Conservation (phyloP, 768 basidiomycete genomes). For the Hericium coralloides region DNA sequence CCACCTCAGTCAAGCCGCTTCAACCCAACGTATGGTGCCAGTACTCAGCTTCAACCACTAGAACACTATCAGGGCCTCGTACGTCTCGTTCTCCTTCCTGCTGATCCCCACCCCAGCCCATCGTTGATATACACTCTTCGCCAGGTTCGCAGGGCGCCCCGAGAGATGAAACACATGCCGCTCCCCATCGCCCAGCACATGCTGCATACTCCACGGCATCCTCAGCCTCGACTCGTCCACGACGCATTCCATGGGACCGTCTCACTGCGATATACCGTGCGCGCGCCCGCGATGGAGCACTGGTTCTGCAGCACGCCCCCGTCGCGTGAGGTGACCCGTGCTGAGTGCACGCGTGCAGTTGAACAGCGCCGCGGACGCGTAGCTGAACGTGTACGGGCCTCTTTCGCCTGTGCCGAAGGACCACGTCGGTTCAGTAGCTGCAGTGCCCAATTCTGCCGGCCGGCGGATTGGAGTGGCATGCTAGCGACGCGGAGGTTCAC, state of each 20-base stretch:
- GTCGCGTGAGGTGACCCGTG: constrained; percentile 17
- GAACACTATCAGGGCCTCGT: not conserved
- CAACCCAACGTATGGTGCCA: constrained; percentile 6
- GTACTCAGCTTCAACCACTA: constrained; percentile 12
- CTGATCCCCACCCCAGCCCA: constrained; percentile 13
- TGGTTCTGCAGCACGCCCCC: constrained; percentile 19
- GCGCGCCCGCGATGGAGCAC: constrained; percentile 15
- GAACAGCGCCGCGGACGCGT: constrained; percentile 8
- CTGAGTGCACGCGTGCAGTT: constrained; percentile 12
- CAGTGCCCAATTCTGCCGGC: constrained; percentile 14
- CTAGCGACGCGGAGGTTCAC: constrained; percentile 15
- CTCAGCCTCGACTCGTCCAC: constrained; percentile 10
- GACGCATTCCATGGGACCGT: constrained; percentile 13
- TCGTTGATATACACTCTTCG: constrained; percentile 16
- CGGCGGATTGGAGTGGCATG: constrained; percentile 12
- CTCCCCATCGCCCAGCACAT: constrained; percentile 16
- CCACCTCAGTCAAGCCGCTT: too few species aligned
- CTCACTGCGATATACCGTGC: constrained; percentile 9
- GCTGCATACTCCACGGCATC: constrained; percentile 15
- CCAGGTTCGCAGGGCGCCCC: constrained; percentile 12
- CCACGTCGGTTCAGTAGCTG: constrained; percentile 16
- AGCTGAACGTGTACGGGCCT: constrained; percentile 17
- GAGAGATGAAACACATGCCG: constrained; percentile 14
- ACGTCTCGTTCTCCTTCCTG: constrained; percentile 6
- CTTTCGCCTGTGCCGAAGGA: constrained; percentile 15